phyloP scores from a whole-genome alignment of 768 basidiomycete species.

The Suillus subalutaceus region DNA sequence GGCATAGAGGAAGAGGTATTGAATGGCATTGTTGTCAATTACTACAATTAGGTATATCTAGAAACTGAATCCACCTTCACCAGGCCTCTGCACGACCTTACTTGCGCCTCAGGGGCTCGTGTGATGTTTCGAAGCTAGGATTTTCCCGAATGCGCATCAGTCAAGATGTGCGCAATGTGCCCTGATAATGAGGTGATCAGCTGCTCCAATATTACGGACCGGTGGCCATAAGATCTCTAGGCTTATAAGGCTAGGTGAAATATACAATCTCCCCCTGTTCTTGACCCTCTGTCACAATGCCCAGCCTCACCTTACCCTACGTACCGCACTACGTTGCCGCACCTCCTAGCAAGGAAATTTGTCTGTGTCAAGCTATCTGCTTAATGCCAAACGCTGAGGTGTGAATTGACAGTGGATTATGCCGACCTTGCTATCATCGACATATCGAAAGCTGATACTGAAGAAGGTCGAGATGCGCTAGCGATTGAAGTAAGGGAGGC shows the following conservation, averaged over 20 bases:
- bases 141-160: not conserved
- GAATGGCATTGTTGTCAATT: constrained; percentile 58
- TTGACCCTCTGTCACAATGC: constrained; percentile 27
- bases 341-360: constrained; percentile 34
- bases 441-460: constrained; percentile 42
- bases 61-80: not conserved
- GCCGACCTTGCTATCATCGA: constrained; percentile 59
- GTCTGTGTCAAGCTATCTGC: constrained; percentile 29
- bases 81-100: not conserved
- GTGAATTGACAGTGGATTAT: constrained; percentile 45
- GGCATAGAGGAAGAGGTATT: constrained; percentile 58
- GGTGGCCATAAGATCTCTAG: not conserved
- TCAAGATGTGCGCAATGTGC: not conserved
- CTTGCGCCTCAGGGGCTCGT: not conserved
- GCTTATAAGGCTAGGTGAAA: not conserved
- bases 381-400: not conserved
- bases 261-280: not conserved
- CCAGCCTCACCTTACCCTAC: constrained; percentile 35
- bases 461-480: constrained; percentile 41
- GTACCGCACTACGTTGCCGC: constrained; percentile 41
- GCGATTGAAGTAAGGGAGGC: constrained; percentile 47
- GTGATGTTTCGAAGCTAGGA: not conserved
- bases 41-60: constrained; percentile 45
- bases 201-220: not conserved
- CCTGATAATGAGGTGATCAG: not conserved